A percentile compares a stretch with the other conserved stretches of the same genome.
phyloP scores from a whole-genome alignment of 495 filamentous ascomycete species.

The Thozetella sp. region DNA sequence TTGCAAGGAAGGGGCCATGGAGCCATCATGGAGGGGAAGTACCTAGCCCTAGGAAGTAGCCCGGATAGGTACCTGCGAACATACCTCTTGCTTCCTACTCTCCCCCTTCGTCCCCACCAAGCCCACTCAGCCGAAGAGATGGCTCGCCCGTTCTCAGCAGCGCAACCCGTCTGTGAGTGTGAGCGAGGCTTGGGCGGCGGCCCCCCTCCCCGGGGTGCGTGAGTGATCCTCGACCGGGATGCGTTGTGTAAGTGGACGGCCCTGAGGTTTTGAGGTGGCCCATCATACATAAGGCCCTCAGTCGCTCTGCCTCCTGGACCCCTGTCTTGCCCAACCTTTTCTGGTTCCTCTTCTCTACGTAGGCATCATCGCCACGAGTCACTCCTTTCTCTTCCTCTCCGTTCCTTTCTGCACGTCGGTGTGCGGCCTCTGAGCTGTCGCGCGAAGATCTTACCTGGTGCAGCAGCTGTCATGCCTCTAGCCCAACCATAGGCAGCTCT shows the following conservation, averaged over 20 bases:
- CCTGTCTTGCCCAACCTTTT: not conserved
- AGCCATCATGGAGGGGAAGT: no score
- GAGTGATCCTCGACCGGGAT: constrained; percentile 1
- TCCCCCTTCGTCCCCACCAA: no score
- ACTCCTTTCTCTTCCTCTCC: not conserved
- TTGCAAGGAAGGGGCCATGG: no score
- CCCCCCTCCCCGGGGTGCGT: no score
- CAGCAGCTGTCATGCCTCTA: no score
- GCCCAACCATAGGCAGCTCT: no score
- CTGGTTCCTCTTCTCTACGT: not conserved
- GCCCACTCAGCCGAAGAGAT: no score
- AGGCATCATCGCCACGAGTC: constrained; percentile 1
- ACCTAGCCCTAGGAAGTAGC: no score
- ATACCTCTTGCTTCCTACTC: no score
- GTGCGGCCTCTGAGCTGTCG: not conserved
- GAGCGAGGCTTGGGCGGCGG: not conserved
- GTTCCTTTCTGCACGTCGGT: not conserved
- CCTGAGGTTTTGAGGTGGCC: not conserved
- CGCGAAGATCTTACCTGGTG: not conserved
- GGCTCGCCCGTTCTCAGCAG: no score
- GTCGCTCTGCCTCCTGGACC: not conserved
- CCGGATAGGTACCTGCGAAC: no score
- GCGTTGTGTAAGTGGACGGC: not conserved
- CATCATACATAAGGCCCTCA: constrained; percentile 1
- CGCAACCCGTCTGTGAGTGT: not conserved